These are phyloP conservation scores for Malus hybrid DNA, from an alignment of 331 rosid genomes.

Conservation along the genomic window DNA sequence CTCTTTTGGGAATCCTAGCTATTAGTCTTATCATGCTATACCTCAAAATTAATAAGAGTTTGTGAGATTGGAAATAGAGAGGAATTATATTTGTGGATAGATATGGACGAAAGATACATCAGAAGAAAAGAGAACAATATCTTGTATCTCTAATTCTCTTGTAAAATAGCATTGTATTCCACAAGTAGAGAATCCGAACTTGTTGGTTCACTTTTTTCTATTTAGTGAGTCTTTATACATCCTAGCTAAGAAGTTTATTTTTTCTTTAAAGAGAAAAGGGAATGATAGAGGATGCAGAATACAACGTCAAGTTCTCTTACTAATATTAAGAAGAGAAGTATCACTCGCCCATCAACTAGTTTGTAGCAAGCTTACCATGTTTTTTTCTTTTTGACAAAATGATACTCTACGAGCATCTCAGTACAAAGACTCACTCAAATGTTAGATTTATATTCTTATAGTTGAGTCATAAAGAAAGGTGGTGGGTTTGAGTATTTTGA, in stretches of 20 bases:
- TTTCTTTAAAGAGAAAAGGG: too few relatives aligned
- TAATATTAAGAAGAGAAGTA: not conserved
- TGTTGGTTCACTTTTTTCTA: not conserved
- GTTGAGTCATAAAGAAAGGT: not conserved
- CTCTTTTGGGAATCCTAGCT: not conserved
- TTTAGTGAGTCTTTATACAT: not conserved
- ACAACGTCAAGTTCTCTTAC: too few relatives aligned
- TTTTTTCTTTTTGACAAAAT: too few relatives aligned
- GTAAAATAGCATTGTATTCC: not conserved
- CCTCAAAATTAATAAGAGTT: not conserved
- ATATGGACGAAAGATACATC: not conserved
- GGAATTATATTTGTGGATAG: not conserved
- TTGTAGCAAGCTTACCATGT: not conserved
- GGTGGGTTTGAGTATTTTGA: not conserved
- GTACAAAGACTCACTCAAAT: not conserved
- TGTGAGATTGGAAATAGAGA: not conserved
- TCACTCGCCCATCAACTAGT: too few relatives aligned
- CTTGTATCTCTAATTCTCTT: too few relatives aligned
- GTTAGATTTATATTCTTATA: not conserved
- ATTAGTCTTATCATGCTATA: not conserved
- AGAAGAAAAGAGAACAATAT: not conserved
- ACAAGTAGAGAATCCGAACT: not conserved
- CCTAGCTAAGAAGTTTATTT: too few relatives aligned
- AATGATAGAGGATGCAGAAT: too few relatives aligned
- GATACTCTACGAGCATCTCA: not conserved